These are phyloP conservation scores for Omphalotus guepiniiformis DNA, from an alignment of 768 basidiomycete genomes.

Conservation along the genomic window DNA sequence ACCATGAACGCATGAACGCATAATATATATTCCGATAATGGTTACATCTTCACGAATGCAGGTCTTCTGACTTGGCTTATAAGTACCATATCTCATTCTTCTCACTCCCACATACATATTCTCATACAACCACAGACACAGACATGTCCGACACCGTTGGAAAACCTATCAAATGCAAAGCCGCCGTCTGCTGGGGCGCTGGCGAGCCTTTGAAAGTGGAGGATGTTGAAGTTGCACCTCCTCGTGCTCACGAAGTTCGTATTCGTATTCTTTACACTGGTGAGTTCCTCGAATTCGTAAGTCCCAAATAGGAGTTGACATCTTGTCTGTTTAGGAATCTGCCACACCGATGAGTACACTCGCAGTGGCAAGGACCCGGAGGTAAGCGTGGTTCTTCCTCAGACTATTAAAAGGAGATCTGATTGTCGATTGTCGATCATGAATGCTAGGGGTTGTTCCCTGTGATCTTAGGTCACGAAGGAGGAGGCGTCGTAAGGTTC, in stretches of 20 bases:
- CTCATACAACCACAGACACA: neutral
- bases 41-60: too few species aligned
- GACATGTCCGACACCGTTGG: constrained; percentile 74
- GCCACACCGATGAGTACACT: constrained; percentile 98
- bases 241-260: constrained; percentile 85
- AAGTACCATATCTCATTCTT: constrained; percentile 1
- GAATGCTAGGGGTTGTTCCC: constrained; percentile 77
- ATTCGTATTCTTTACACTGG: constrained; percentile 92
- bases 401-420: too few species aligned
- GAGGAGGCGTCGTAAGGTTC: constrained; percentile 75
- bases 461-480: constrained; percentile 92
- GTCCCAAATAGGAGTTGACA: constrained; percentile 10
- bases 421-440: constrained; percentile 10
- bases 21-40: neutral
- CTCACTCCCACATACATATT: neutral
- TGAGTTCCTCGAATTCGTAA: constrained; percentile 22
- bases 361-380: constrained; percentile 95
- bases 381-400: constrained; percentile 40
- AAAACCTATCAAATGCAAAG: constrained; percentile 82
- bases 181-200: constrained; percentile 94
- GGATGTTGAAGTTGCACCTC: constrained; percentile 91
- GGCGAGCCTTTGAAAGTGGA: constrained; percentile 84
- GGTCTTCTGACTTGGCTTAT: neutral
- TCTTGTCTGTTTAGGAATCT: constrained; percentile 57
- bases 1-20: too few species aligned